Conservation (phyloP, 2,329 filamentous ascomycete species). For the Chaetomium strumarium region DNA sequence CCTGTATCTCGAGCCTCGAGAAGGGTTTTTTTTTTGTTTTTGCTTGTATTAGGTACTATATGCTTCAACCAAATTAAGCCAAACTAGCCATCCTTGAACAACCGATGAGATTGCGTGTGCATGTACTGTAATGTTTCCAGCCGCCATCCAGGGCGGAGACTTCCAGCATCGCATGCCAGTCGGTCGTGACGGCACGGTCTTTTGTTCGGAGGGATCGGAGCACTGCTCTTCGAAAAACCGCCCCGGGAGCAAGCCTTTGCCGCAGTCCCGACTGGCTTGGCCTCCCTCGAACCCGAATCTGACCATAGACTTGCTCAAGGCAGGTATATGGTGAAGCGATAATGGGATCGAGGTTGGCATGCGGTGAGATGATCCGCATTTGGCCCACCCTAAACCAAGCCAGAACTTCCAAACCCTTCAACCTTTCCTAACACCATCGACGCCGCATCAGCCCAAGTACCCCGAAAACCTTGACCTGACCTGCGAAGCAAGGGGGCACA, state of each 20-base stretch:
- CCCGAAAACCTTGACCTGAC: constrained; percentile 28
- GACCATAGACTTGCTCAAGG: background rate
- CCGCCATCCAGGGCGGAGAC: constrained; percentile 15
- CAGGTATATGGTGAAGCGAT: background rate
- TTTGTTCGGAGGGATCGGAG: background rate
- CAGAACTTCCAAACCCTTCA: background rate
- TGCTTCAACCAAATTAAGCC: constrained; percentile 5
- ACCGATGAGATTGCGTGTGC: constrained; percentile 8
- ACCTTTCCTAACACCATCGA: background rate
- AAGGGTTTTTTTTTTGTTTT: background rate
- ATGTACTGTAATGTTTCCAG: constrained; percentile 1
- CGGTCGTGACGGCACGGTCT: background rate
- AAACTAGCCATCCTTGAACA: constrained; percentile 9
- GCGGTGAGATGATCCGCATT: constrained; percentile 22
- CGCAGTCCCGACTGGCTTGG: constrained; percentile 5
- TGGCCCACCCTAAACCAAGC: constrained; percentile 8
- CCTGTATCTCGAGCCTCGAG: background rate
- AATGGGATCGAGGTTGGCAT: constrained; percentile 1
- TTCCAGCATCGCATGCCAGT: constrained; percentile 13
- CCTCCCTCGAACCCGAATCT: background rate
- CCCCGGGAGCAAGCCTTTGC: background rate
- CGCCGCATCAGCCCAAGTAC: background rate
- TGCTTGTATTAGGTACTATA: constrained; percentile 13
- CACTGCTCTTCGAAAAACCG: background rate
- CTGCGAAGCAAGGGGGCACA: constrained; percentile 18